Conservation (phyloP, 1,284 basidiomycete genomes). For the Heliocybe sulcata region DNA sequence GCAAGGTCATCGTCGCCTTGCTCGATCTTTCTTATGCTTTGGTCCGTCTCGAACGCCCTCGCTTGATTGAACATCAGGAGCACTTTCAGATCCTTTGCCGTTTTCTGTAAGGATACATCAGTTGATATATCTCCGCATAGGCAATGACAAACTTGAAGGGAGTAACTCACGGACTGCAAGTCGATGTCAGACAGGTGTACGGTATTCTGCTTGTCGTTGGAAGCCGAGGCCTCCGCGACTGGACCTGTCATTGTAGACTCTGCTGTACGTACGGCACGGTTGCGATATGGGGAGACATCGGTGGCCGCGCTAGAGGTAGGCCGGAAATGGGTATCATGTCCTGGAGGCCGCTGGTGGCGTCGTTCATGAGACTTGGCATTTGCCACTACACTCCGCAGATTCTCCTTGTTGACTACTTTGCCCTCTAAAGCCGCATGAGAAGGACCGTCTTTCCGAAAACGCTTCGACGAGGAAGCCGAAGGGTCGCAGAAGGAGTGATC, state of each 20-base stretch:
- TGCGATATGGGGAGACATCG: no score
- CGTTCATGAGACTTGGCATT: neutral
- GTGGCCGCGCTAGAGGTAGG: neutral
- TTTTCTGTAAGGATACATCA: neutral
- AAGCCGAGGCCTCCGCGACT: no score
- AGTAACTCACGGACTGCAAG: neutral
- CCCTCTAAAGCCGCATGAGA: constrained; percentile 30
- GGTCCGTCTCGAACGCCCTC: neutral
- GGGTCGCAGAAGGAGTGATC: constrained; percentile 27
- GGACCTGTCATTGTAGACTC: no score
- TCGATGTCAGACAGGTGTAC: no score
- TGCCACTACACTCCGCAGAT: neutral
- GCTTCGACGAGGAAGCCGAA: constrained; percentile 27
- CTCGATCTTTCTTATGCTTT: neutral
- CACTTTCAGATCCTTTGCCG: neutral
- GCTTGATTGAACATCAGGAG: neutral
- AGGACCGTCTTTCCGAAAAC: constrained; percentile 25
- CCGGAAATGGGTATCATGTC: neutral
- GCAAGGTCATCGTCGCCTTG: neutral
- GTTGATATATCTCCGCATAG: neutral
- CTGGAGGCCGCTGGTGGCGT: neutral
- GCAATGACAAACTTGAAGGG: neutral
- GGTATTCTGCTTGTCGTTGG: no score
- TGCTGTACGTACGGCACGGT: no score
- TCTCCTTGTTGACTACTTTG: constrained; percentile 8